A percentile compares a stretch with the other conserved stretches of the same genome.
These are phyloP conservation scores for Pichia sp. DNA, from an alignment of 1,139 yeast genomes.

Conservation along the genomic window DNA sequence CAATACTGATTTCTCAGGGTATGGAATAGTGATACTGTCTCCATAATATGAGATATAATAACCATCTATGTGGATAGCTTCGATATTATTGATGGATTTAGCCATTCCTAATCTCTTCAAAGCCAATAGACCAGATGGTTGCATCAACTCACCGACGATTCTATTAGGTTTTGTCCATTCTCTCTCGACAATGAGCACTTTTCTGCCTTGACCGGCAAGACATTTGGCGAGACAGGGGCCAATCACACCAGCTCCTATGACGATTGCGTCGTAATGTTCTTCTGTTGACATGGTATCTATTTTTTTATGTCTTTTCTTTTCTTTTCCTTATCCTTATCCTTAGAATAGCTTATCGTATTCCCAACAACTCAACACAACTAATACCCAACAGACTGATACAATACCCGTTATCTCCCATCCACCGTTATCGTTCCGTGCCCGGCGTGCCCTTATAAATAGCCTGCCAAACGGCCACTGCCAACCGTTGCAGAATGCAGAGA, in stretches of 20 bases:
- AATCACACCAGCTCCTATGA: slow-evolving; percentile 92
- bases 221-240: slow-evolving; percentile 94
- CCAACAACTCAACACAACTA: too few species aligned
- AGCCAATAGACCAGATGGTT: slow-evolving; percentile 90
- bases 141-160: slow-evolving; percentile 94
- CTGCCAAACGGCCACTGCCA: too few species aligned
- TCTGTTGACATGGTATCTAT: slow-evolving; percentile 8
- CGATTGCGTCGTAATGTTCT: slow-evolving; percentile 49
- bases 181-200: slow-evolving; percentile 70
- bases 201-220: slow-evolving; percentile 82
- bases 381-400: too few species aligned
- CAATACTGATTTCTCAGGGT: slow-evolving; percentile 47
- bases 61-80: slow-evolving; percentile 72
- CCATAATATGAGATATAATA: slow-evolving; percentile 69
- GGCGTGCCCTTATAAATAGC: too few species aligned
- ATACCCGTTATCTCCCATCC: too few species aligned
- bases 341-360: too few species aligned
- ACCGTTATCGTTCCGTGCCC: too few species aligned
- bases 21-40: slow-evolving; percentile 51
- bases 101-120: slow-evolving; percentile 75
- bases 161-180: slow-evolving; percentile 92
- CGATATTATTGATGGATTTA: slow-evolving; percentile 71
- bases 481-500: too few species aligned
- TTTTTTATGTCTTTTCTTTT: too few species aligned
- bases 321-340: too few species aligned